Evolutionary conservation across 2,329 filamentous ascomycete species (phyloP).

Genomic region (Pseudocercospora vitis): DNA sequence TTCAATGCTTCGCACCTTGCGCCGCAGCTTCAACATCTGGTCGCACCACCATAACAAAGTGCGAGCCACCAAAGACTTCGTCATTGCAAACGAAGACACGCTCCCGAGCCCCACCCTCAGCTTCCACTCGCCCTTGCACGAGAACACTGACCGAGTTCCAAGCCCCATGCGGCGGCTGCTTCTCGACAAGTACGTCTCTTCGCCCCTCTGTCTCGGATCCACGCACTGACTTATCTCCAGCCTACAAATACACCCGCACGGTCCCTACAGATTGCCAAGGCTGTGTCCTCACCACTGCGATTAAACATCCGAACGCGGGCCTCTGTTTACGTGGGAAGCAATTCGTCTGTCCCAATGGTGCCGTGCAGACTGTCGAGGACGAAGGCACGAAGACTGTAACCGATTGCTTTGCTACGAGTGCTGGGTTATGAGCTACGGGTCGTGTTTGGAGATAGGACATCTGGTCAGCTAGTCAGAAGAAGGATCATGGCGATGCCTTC

Average conservation of each 20-base stretch:
- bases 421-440: background rate
- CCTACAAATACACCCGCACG: background rate
- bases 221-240: too few relatives aligned
- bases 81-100: background rate
- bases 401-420: background rate
- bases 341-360: background rate
- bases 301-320: background rate
- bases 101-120: background rate
- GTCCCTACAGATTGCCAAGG: background rate
- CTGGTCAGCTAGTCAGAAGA: too few relatives aligned
- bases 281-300: background rate
- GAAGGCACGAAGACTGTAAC: background rate
- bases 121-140: background rate
- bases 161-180: background rate
- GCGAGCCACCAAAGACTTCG: background rate
- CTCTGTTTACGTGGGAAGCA: background rate
- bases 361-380: background rate
- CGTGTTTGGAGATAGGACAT: too few relatives aligned
- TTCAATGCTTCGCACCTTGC: constrained; percentile 16
- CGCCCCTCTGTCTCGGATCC: too few relatives aligned
- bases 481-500: too few relatives aligned
- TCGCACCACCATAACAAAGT: constrained; percentile 12
- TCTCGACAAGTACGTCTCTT: background rate
- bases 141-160: constrained; percentile 1
- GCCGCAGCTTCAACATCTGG: constrained; percentile 6